phyloP scores from a whole-genome alignment of 352 stramenopile species.

The Phytophthora hibernalis region DNA sequence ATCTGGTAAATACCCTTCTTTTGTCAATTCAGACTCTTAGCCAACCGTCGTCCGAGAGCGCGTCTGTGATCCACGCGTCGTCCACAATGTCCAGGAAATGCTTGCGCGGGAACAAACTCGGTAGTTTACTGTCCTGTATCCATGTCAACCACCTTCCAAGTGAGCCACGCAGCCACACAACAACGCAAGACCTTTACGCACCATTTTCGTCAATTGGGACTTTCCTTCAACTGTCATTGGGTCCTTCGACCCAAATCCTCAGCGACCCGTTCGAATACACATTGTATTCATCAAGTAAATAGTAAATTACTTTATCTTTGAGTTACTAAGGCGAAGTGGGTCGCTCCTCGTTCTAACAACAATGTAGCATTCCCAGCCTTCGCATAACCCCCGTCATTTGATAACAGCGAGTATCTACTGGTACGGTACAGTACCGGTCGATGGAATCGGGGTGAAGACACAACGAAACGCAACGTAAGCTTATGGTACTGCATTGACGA shows the following conservation, averaged over 20 bases:
- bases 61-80: slow-evolving; percentile 82
- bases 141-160: not conserved
- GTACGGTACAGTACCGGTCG: no score
- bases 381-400: no score
- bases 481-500: no score
- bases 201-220: slow-evolving; percentile 3
- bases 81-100: slow-evolving; percentile 85
- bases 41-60: slow-evolving; percentile 86
- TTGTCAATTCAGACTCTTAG: slow-evolving; percentile 34
- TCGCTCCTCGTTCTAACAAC: no score
- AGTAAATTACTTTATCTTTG: no score
- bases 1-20: not conserved
- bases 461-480: no score
- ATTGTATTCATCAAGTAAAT: no score
- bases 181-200: not conserved
- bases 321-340: no score
- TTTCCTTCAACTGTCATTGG: not conserved
- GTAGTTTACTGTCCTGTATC: slow-evolving; percentile 71
- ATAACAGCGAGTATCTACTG: no score
- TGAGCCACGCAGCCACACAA: not conserved
- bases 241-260: not conserved
- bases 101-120: slow-evolving; percentile 73
- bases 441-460: no score
- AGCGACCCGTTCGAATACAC: no score
- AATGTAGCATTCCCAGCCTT: no score